Evolutionary conservation across 345 rosid genomes (phyloP).

Genomic region (Odontarrhena argentea): DNA sequence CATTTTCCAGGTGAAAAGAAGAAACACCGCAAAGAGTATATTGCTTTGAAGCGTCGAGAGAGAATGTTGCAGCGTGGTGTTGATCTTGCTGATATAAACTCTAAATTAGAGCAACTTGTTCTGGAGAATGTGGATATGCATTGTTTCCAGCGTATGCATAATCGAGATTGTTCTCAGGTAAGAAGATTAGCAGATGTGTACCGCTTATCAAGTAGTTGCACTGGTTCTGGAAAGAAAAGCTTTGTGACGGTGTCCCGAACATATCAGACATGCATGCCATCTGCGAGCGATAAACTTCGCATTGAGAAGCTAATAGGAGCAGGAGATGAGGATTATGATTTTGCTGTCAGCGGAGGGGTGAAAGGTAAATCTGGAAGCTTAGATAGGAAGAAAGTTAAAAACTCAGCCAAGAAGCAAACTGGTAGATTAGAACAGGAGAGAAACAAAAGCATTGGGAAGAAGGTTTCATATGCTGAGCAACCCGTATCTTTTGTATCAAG

Average conservation of each 20-base stretch:
- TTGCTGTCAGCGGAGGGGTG: slow-evolving; percentile 51
- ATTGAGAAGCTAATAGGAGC: slow-evolving; percentile 85
- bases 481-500: slow-evolving; percentile 82
- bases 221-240: slow-evolving; percentile 91
- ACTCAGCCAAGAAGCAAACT: slow-evolving; percentile 41
- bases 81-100: slow-evolving; percentile 71
- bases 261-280: slow-evolving; percentile 81
- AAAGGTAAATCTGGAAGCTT: slow-evolving; percentile 43
- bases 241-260: slow-evolving; percentile 74
- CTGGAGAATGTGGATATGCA: slow-evolving; percentile 58
- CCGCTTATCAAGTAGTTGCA: slow-evolving; percentile 58
- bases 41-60: slow-evolving; percentile 74
- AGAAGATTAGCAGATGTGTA: slow-evolving; percentile 79
- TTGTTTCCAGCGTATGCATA: slow-evolving; percentile 82
- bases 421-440: slow-evolving; percentile 45
- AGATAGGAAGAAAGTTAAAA: slow-evolving; percentile 44
- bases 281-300: slow-evolving; percentile 69
- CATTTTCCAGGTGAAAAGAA: slow-evolving; percentile 82
- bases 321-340: slow-evolving; percentile 61
- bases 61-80: slow-evolving; percentile 83
- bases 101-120: slow-evolving; percentile 70
- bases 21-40: slow-evolving; percentile 79
- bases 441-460: slow-evolving; percentile 49
- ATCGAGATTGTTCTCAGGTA: slow-evolving; percentile 91
- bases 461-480: slow-evolving; percentile 56